Percentiles rank a stretch among this genome's conserved stretches.
phyloP scores from a whole-genome alignment of 2,329 filamentous ascomycete genomes.

The Neonectria neomacrospora region DNA sequence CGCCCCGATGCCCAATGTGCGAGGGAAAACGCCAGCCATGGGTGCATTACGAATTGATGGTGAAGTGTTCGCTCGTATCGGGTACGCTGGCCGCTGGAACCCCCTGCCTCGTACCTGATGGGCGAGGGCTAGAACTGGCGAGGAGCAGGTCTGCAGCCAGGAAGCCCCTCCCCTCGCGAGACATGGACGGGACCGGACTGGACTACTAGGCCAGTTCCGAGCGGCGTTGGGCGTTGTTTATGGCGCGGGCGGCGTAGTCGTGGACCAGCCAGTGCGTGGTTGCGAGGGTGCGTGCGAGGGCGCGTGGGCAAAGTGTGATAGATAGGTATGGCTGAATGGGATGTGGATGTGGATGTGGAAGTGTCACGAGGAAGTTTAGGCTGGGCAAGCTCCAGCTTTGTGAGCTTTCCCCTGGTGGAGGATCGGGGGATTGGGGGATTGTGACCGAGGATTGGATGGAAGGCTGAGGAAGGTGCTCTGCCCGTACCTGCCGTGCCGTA shows the following conservation, averaged over 20 bases:
- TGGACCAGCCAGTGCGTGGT: neutral
- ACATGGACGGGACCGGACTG: neutral
- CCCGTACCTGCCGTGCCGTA: slow-evolving; percentile 26
- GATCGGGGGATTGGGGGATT: neutral
- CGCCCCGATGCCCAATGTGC: slow-evolving; percentile 24
- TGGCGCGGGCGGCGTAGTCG: slow-evolving; percentile 13
- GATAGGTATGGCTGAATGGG: neutral
- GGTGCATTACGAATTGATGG: slow-evolving; percentile 12
- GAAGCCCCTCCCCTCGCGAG: slow-evolving; percentile 19
- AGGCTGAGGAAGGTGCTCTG: slow-evolving; percentile 16
- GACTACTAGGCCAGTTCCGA: slow-evolving; percentile 17
- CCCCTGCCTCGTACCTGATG: slow-evolving; percentile 11
- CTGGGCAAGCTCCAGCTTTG: neutral
- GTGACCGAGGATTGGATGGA: neutral
- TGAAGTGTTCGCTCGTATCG: slow-evolving; percentile 9
- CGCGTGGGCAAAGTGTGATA: neutral
- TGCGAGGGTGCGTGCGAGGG: neutral
- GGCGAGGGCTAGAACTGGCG: slow-evolving; percentile 9
- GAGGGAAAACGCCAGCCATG: slow-evolving; percentile 24
- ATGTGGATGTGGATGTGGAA: slow-evolving; percentile 1
- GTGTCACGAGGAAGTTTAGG: slow-evolving; percentile 7
- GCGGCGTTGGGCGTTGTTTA: slow-evolving; percentile 23
- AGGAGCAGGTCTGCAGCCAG: slow-evolving; percentile 2
- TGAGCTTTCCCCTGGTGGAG: slow-evolving; percentile 7
- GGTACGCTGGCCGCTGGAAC: neutral